Conservation (phyloP, 257 asterid species). For the Solanum ahanhuiri region DNA sequence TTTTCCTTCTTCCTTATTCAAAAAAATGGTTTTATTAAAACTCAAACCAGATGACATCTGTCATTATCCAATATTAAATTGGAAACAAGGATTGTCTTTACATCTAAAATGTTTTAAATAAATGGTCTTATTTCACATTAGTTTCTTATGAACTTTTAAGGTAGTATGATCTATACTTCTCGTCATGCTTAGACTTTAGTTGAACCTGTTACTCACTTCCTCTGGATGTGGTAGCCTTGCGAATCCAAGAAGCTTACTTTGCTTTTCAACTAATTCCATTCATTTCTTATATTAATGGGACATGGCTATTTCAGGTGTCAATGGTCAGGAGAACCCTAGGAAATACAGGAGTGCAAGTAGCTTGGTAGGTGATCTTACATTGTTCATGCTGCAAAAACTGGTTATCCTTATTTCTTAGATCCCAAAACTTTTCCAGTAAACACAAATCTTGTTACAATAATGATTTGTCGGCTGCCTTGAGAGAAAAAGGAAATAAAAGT, state of each 20-base stretch:
- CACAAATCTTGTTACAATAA: neutral
- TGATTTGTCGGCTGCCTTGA: neutral
- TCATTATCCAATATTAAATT: neutral
- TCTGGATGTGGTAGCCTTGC: neutral
- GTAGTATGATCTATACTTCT: neutral
- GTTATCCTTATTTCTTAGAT: neutral
- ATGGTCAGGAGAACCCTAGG: slow-evolving; percentile 93
- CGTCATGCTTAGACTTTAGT: neutral
- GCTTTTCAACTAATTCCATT: neutral
- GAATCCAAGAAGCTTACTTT: neutral
- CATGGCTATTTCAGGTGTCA: slow-evolving; percentile 54
- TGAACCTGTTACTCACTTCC: neutral
- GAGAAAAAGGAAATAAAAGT: neutral
- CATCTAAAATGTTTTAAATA: neutral
- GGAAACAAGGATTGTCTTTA: neutral
- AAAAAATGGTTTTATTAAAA: neutral
- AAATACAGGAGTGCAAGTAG: slow-evolving; percentile 68
- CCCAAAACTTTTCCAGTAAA: neutral
- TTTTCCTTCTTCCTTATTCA: neutral
- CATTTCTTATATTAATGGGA: neutral
- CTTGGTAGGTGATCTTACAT: slow-evolving; percentile 41
- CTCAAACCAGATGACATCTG: neutral
- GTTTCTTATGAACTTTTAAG: neutral
- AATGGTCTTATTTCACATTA: neutral
- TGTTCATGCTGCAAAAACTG: neutral